Evolutionary conservation across 345 rosid species (phyloP).

Genomic region (Eucalyptus curtisii): DNA sequence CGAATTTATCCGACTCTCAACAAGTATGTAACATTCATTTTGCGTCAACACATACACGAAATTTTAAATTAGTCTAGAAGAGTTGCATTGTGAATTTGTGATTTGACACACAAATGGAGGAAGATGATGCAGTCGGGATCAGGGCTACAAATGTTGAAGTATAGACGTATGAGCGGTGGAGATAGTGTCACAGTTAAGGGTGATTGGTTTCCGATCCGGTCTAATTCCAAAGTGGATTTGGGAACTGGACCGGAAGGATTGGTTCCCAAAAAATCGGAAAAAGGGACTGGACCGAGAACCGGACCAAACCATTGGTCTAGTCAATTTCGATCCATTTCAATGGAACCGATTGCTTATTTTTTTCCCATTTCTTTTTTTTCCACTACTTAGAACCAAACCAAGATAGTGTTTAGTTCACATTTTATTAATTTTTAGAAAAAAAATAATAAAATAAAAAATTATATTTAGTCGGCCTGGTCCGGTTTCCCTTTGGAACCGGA

Average conservation of each 20-base stretch:
- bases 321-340: fast-evolving
- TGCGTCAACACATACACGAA: fast-evolving
- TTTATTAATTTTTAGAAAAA: too few species aligned
- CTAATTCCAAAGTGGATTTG: neutral
- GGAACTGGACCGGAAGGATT: fast-evolving
- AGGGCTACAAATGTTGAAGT: neutral
- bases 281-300: fast-evolving
- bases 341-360: neutral
- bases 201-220: fast-evolving
- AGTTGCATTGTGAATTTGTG: neutral
- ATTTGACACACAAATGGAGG: neutral
- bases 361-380: too few species aligned
- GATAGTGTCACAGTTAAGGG: neutral
- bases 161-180: neutral
- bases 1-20: neutral
- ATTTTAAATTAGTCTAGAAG: neutral
- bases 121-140: neutral
- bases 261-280: too few species aligned
- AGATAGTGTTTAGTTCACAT: too few species aligned
- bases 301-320: fast-evolving
- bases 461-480: fast-evolving
- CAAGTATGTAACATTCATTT: neutral
- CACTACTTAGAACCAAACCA: too few species aligned
- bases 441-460: too few species aligned
- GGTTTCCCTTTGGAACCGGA: fast-evolving